Evolutionary conservation across 73 alveolate genomes (phyloP), one percentile per base, ranked within the genome.

Genomic region (Paramecium tetraurelia): DNA sequence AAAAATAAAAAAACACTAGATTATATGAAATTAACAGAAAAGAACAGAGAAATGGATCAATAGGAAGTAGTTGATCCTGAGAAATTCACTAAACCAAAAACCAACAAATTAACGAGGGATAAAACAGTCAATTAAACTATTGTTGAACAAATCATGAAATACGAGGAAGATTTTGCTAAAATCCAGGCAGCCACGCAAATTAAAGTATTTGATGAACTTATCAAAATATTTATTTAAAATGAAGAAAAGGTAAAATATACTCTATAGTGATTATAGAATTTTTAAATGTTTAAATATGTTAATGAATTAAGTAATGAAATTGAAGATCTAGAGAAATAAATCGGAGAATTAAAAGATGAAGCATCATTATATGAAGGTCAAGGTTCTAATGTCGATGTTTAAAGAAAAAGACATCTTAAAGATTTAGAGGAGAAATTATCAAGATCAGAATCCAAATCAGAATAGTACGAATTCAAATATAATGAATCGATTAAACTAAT

Each of bases 131-230:
- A 89, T 50, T 59, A 90, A 48, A 50, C 76, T 14, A 21, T 58
- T 5, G 63, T 92, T 16, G 98, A 96, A 59, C 94, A 89, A 83
- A 97, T 96, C 9, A 95, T 94, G 85, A 92, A 94, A 58, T 96
- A 96, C 77, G 99, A 96, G 89, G 99, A 96, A 86, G 98, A 98
- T 57, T 96, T 96, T 88, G 97, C 97, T 10, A 96, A 96, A 86
- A 96, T 96, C 5, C 96, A 96, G 86, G 98, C 96, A 53, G 99
- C 99, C 8, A 96, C 99, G 0, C 96, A 98, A 24, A 93, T 96
- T 18, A 94, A 96, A 40, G 98, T 94, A 27, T 92, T 96, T 83
- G 99, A 96, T 57, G 94, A 86, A 7, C 86, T 96, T 8, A 97
- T 96, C 11, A 95, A 89, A 16, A 96, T 96, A 16, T 96, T 96